Percentiles rank a stretch among this genome's conserved stretches.
These are phyloP conservation scores for Colletotrichum liaoningense DNA, from an alignment of 2,329 filamentous ascomycete genomes.

Conservation along the genomic window DNA sequence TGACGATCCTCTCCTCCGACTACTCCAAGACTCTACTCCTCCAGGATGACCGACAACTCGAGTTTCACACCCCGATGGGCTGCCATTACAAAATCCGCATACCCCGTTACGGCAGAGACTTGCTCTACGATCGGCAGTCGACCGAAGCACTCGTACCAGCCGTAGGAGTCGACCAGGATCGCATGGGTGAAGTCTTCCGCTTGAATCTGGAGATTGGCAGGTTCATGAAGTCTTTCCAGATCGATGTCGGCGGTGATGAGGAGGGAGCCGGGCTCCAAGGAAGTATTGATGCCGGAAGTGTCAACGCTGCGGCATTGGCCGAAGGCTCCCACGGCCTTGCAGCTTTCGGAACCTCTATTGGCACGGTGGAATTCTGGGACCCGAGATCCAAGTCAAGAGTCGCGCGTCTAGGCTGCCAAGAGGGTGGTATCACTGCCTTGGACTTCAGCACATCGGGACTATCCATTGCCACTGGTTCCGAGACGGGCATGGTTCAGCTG, in stretches of 20 bases:
- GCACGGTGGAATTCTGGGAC: conserved; percentile 99
- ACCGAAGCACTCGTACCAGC: conserved; percentile 89
- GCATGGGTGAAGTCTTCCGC: conserved; percentile 91
- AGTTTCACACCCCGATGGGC: conserved; percentile 91
- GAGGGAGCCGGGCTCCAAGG: conserved; percentile 85
- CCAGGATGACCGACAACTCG: conserved; percentile 89
- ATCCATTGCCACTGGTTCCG: conserved; percentile 88
- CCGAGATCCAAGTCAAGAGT: conserved; percentile 84
- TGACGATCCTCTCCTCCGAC: conserved; percentile 87
- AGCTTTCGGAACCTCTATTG: conserved; percentile 92
- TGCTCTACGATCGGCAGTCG: conserved; percentile 84
- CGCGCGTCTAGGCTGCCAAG: conserved; percentile 77
- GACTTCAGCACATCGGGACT: conserved; percentile 88
- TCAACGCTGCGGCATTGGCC: conserved; percentile 89
- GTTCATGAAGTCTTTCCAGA: conserved; percentile 93
- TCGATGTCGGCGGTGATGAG: conserved; percentile 86
- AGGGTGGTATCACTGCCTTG: conserved; percentile 85
- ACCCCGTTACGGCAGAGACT: conserved; percentile 90
- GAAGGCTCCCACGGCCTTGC: conserved; percentile 90
- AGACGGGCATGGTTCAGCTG: conserved; percentile 86
- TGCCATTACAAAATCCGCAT: conserved; percentile 91
- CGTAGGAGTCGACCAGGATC: conserved; percentile 87
- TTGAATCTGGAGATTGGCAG: conserved; percentile 91
- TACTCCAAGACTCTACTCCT: conserved; percentile 96
- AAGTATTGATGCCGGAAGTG: conserved; percentile 84